phyloP scores from a whole-genome alignment of 257 asterid genomes.

The Solanum medicagineum region DNA sequence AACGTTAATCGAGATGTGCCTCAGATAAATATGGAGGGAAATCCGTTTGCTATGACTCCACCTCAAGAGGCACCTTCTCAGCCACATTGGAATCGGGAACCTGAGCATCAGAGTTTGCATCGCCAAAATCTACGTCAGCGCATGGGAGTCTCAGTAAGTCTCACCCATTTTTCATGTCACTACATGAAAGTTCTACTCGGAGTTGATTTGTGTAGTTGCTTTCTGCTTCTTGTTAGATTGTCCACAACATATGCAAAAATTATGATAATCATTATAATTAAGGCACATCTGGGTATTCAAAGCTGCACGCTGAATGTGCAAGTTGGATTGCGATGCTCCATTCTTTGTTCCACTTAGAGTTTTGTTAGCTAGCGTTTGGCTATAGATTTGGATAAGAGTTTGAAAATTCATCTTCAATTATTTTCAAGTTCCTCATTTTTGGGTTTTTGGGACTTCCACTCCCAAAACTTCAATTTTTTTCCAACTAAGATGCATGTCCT shows the following conservation, averaged over 20 bases:
- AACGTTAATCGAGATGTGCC: constrained; percentile 17
- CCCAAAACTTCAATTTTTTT: background rate
- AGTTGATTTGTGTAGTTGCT: background rate
- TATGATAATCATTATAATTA: background rate
- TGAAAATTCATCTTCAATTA: background rate
- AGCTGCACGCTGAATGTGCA: background rate
- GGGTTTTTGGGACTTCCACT: background rate
- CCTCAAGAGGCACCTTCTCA: constrained; percentile 18
- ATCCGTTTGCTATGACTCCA: constrained; percentile 20
- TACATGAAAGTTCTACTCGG: background rate
- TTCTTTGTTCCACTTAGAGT: background rate
- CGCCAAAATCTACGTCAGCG: constrained; percentile 25
- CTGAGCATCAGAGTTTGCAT: constrained; percentile 32
- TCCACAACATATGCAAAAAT: background rate
- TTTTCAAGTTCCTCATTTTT: background rate
- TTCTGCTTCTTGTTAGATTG: background rate
- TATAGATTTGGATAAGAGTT: background rate
- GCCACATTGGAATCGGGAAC: constrained; percentile 38
- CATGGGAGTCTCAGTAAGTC: background rate
- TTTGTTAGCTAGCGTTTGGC: background rate
- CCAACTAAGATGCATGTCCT: background rate
- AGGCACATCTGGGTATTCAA: background rate
- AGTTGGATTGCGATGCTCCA: background rate
- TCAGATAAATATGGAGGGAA: constrained; percentile 20
- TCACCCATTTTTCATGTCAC: background rate